Base-by-base conservation (phyloP, 106 monocot genomes). In the Apostasia shenzhenica region DNA sequence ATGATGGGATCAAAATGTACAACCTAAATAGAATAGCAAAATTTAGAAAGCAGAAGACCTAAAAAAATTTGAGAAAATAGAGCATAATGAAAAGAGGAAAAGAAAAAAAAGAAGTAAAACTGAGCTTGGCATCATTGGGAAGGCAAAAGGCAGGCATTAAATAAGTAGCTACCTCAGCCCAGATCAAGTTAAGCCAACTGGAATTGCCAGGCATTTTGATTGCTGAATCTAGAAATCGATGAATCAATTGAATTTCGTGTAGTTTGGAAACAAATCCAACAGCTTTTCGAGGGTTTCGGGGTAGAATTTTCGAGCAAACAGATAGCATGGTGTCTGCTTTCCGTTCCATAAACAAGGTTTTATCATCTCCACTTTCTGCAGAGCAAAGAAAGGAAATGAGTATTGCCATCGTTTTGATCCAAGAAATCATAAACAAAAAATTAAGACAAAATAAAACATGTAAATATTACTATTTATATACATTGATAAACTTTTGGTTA, bases 271-370 rank as follows among this genome's bases (percentile, higher is more conserved):
- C n/a, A 90, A 44, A 57, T 78, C 65, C 75, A 85, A 48, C 80
- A 90, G 52, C 44, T 76, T 86, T 14, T 76, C 45, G 12, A 83
- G 77, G 1, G 90, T 70, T 68, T 86, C 90, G 37, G 90, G 86
- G 67, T 83, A 78, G 51, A 90, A 90, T 72, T 90, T 90, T 55
- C 90, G 75, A 7, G 90, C 90, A 79, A 90, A 90, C 12, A 90
- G 59, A 81, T 86, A 83, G 62, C 90, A 90, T 64, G 85, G 85
- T 67, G 71, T 83, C 75, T 54, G 83, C 76, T 44, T 70, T 57
- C 83, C 90, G 53, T 90, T 90, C 85, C 90, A 86, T 67, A 81
- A 44, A 67, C 90, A 90, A 51, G 86, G 86, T 8, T 53, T 73
- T 61, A 48, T 61, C 72, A 57, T 59, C 58, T 74, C 81, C 41